Evolutionary conservation across 768 basidiomycete species (phyloP).

Genomic region (Myochromella boudieri): DNA sequence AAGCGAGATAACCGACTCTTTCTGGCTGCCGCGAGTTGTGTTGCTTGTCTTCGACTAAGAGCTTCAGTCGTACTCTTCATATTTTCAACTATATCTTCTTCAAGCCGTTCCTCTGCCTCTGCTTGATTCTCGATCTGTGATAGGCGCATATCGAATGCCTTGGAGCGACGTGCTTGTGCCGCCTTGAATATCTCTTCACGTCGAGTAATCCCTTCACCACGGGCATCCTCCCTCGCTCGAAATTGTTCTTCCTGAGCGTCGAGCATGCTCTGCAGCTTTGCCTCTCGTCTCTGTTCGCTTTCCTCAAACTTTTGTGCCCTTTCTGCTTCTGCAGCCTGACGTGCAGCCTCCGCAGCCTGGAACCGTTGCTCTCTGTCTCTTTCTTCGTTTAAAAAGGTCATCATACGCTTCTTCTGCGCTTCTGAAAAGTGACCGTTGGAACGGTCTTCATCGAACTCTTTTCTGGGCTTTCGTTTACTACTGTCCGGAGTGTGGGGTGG

Average conservation of each 20-base stretch:
- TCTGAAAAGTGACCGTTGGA: neutral
- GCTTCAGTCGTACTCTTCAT: neutral
- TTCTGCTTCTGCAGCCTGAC: neutral
- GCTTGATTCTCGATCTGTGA: slow-evolving; percentile 2
- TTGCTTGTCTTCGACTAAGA: neutral
- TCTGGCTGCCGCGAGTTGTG: neutral
- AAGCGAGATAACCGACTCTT: neutral
- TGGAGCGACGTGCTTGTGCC: neutral
- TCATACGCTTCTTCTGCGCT: neutral
- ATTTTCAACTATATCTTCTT: slow-evolving; percentile 1
- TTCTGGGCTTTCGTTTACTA: neutral
- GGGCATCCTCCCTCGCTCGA: neutral
- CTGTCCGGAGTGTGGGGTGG: too few relatives aligned
- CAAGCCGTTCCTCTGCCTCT: neutral
- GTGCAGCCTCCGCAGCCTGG: neutral
- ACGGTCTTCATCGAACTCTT: neutral
- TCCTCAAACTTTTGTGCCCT: neutral
- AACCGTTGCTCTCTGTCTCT: neutral
- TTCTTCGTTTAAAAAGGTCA: slow-evolving; percentile 2
- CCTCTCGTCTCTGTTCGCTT: neutral
- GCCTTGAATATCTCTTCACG: neutral
- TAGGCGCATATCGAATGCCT: neutral
- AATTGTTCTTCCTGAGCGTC: neutral
- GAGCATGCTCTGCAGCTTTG: neutral
- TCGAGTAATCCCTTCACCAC: neutral